Evolutionary conservation across 768 basidiomycete genomes (phyloP).

Genomic region (Calocybe indica): DNA sequence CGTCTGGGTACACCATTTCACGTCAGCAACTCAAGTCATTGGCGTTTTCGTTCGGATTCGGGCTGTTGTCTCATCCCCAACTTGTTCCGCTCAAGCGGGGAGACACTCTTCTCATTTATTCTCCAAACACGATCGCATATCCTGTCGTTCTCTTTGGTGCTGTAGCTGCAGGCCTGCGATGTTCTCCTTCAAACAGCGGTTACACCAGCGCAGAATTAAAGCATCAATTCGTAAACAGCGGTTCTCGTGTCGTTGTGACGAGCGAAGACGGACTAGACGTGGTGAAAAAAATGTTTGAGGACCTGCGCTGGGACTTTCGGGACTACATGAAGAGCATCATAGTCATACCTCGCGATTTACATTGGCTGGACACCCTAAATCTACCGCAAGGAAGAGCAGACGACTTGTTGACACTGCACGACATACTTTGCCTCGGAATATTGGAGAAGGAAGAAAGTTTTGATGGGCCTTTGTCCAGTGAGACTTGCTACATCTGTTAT

Average conservation of each 20-base stretch:
- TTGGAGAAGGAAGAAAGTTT: constrained; percentile 50
- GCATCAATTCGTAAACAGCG: constrained; percentile 66
- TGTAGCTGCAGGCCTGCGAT: constrained; percentile 61
- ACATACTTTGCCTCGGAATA: constrained; percentile 43
- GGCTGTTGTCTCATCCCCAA: constrained; percentile 41
- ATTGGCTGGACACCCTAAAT: constrained; percentile 25
- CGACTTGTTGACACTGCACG: constrained; percentile 34
- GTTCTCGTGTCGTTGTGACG: constrained; percentile 56
- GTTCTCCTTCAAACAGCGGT: constrained; percentile 68
- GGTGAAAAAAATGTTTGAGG: constrained; percentile 52
- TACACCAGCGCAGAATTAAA: constrained; percentile 66
- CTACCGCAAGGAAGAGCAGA: constrained; percentile 17
- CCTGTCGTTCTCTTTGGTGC: constrained; percentile 44
- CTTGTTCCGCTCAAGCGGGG: constrained; percentile 33
- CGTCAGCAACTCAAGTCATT: constrained; percentile 47
- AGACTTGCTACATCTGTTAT: constrained; percentile 65
- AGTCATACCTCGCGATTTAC: constrained; percentile 40
- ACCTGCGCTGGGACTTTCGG: constrained; percentile 35
- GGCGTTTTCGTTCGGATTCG: constrained; percentile 52
- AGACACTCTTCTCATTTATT: constrained; percentile 59
- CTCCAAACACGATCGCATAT: constrained; percentile 58
- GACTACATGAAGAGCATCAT: constrained; percentile 53
- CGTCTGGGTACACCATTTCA: constrained; percentile 48
- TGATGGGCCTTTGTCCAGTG: constrained; percentile 42
- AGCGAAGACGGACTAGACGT: constrained; percentile 54